phyloP scores from a whole-genome alignment of 179 eudicot species.

The Vitellaria paradoxa region DNA sequence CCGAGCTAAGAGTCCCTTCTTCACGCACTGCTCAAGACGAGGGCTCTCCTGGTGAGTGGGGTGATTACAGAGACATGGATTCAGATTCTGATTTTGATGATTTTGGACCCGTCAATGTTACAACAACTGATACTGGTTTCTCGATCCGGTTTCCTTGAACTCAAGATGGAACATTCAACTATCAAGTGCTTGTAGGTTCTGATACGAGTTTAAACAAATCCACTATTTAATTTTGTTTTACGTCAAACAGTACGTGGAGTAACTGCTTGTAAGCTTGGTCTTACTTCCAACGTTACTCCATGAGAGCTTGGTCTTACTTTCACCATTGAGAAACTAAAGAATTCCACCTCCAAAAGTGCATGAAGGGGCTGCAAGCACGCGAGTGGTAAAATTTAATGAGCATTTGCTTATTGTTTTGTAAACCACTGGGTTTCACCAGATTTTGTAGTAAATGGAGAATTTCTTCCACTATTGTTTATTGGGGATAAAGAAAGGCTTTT shows the following conservation, averaged over 20 bases:
- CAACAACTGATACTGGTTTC: slow-evolving; percentile 54
- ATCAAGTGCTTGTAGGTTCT: no score
- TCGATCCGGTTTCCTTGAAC: slow-evolving; percentile 59
- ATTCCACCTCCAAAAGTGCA: not conserved
- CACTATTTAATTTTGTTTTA: no score
- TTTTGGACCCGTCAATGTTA: slow-evolving; percentile 48
- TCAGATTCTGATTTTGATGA: slow-evolving; percentile 85
- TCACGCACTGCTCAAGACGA: slow-evolving; percentile 37
- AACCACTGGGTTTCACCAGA: not conserved
- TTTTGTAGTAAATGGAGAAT: not conserved
- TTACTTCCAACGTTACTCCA: no score
- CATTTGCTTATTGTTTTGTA: not conserved
- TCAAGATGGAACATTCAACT: no score
- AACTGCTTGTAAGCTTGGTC: no score
- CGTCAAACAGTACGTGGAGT: no score
- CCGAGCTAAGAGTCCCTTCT: slow-evolving; percentile 67
- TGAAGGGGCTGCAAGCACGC: not conserved
- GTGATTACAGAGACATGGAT: slow-evolving; percentile 40
- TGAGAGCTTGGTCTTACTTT: no score
- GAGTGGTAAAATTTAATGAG: not conserved
- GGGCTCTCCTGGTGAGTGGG: slow-evolving; percentile 50
- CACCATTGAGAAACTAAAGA: no score
- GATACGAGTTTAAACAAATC: no score
- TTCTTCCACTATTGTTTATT: not conserved
- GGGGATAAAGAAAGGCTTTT: not conserved